phyloP scores from a whole-genome alignment of 257 asterid species.

The Nicotiana attenuata region DNA sequence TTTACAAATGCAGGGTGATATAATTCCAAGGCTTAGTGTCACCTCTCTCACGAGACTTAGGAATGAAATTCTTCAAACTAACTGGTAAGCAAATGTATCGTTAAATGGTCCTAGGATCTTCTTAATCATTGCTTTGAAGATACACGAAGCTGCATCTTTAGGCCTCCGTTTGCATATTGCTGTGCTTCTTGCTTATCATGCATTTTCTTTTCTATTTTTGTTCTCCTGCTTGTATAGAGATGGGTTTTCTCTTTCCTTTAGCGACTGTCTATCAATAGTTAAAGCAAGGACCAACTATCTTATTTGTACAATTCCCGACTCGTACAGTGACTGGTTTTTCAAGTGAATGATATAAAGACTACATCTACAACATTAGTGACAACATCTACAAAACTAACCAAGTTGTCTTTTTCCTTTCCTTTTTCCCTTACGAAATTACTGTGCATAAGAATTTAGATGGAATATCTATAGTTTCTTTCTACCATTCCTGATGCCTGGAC shows the following conservation, averaged over 20 bases:
- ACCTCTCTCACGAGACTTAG: constrained; percentile 71
- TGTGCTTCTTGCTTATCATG: neutral
- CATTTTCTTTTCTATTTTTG: too few relatives aligned
- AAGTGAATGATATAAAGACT: neutral
- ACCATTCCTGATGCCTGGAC: too few relatives aligned
- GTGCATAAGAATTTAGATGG: neutral
- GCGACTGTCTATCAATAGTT: neutral
- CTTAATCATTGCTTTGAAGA: neutral
- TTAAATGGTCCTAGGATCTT: neutral
- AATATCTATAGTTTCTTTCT: neutral
- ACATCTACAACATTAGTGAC: neutral
- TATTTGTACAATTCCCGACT: too few relatives aligned
- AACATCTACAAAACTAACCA: neutral
- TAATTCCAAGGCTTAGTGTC: constrained; percentile 72
- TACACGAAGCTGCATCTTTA: neutral
- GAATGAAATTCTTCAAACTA: constrained; percentile 90
- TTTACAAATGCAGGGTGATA: constrained; percentile 59
- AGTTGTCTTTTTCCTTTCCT: neutral
- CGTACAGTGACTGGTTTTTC: neutral
- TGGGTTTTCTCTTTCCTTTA: neutral
- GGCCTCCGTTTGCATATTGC: neutral
- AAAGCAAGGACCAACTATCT: neutral
- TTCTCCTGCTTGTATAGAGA: neutral
- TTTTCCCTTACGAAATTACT: neutral
- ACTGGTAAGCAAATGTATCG: constrained; percentile 59